Evolutionary conservation across 129 eudicot genomes (phyloP), one percentile per base, ranked within the genome.

Genomic region (Sambucus nigra): DNA sequence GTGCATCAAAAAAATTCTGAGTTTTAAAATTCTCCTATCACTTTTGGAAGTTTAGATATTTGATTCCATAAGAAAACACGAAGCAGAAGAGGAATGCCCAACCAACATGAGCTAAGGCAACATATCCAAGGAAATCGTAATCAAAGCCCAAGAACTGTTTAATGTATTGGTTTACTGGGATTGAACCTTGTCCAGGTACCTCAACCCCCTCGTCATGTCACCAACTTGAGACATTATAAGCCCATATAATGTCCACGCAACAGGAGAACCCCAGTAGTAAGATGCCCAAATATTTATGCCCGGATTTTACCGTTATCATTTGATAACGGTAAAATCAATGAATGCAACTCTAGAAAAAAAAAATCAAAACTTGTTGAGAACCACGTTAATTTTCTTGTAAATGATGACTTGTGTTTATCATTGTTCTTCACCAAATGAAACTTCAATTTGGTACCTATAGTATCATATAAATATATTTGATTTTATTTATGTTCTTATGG

Each of bases 231-330:
- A 87, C 3, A 86, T 78, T 25, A 87, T 69, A 2, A 87, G 81
- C 47, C 96, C 96, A 53, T 87, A 83, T 8, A 87, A 61, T 17
- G 96, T 87, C 96, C 94, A 83, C 2, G 96, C 96, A 14, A 80
- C 94, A 0, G 96, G 96, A 5, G 94, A 83, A 51, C 83, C 83
- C 89, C 94, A 83, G 57, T 87, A 87, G 60, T 87, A 87, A n/a
- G n/a, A n/a, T n/a, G n/a, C n/a, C n/a, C n/a, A n/a, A n/a, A n/a
- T n/a, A n/a, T n/a, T n/a, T n/a, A n/a, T n/a, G n/a, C n/a, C n/a
- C n/a, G n/a, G n/a, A n/a, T n/a, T n/a, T n/a, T n/a, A n/a, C n/a
- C n/a, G n/a, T n/a, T n/a, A n/a, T n/a, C n/a, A n/a, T n/a, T n/a
- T n/a, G n/a, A n/a, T n/a, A n/a, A n/a, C n/a, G n/a, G n/a, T n/a